Evolutionary conservation across 2,329 filamentous ascomycete species (phyloP).

Genomic region (Aspergillus melleus): DNA sequence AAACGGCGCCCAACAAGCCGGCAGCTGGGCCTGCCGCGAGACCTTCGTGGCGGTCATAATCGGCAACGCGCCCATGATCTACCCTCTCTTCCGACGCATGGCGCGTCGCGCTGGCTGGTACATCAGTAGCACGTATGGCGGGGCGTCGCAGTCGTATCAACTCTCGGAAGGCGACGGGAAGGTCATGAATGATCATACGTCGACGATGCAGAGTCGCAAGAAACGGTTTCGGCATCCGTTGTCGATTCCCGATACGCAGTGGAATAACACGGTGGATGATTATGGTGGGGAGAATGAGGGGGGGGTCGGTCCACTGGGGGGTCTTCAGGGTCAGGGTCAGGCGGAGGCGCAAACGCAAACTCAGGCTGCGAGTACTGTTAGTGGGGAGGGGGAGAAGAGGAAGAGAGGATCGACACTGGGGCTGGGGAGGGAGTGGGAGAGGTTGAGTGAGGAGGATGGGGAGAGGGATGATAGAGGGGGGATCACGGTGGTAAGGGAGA

Average conservation of each 20-base stretch:
- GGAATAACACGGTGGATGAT: slow-evolving; percentile 29
- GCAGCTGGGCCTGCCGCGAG: slow-evolving; percentile 48
- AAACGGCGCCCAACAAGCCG: slow-evolving; percentile 42
- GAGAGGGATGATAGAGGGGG: slow-evolving; percentile 17
- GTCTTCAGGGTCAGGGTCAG: slow-evolving; percentile 7
- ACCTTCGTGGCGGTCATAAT: slow-evolving; percentile 48
- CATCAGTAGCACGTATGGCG: slow-evolving; percentile 19
- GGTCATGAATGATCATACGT: not conserved
- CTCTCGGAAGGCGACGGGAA: slow-evolving; percentile 20
- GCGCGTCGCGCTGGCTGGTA: slow-evolving; percentile 28
- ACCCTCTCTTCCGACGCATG: slow-evolving; percentile 33
- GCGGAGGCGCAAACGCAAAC: slow-evolving; percentile 20
- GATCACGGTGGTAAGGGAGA: slow-evolving; percentile 35
- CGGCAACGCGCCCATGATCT: slow-evolving; percentile 46
- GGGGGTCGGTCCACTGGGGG: slow-evolving; percentile 12
- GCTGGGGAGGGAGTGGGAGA: not conserved
- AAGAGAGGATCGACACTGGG: slow-evolving; percentile 17
- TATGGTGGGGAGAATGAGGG: slow-evolving; percentile 18
- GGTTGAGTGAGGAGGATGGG: slow-evolving; percentile 10
- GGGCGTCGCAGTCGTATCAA: slow-evolving; percentile 23
- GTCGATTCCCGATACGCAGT: slow-evolving; percentile 32
- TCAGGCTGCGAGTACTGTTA: not conserved
- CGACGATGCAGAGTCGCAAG: slow-evolving; percentile 6
- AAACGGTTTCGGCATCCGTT: slow-evolving; percentile 32
- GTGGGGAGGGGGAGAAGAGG: not conserved